A percentile compares a stretch with the other conserved stretches of the same genome.
Conservation (phyloP, 345 rosid genomes). For the sweet orange (Citrus sinensis) region DVS_A1.0 CM039167.1:3084001-3084500, state of each 20-base stretch:
- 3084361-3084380: constrained; percentile 7
- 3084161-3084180: constrained; percentile 14
- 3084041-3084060: constrained; percentile 43
- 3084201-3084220: neutral
- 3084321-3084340: neutral
- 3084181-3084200: constrained; percentile 10
- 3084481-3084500: constrained; percentile 1
- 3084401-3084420: neutral
- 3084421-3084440: neutral
- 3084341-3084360: neutral
- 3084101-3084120: constrained; percentile 35
- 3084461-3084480: neutral
- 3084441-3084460: neutral
- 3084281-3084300: neutral
- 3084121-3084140: constrained; percentile 37
- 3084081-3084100: constrained; percentile 27
- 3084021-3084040: constrained; percentile 31
- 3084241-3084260: no score
- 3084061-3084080: constrained; percentile 31
- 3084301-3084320: neutral
- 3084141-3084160: constrained; percentile 30
- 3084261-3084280: neutral
- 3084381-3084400: neutral
- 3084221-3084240: constrained; percentile 17
- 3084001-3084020: constrained; percentile 17